These are phyloP conservation scores for Rhododendron williamsianum DNA, from an alignment of 148 eudicot species.

Conservation along the genomic window DNA sequence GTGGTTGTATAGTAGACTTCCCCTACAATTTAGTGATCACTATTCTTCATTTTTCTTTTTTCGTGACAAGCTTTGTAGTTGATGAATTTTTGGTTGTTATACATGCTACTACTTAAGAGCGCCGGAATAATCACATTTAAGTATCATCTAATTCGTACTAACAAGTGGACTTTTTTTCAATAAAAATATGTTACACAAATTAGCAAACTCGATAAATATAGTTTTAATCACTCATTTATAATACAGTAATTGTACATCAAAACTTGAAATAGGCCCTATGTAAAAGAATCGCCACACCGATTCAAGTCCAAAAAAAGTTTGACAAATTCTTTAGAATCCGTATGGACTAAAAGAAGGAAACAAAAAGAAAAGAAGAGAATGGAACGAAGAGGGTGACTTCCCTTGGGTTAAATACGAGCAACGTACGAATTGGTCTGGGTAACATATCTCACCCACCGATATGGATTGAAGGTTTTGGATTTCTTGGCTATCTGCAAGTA, in stretches of 20 bases:
- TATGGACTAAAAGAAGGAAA: not conserved
- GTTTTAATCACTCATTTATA: not conserved
- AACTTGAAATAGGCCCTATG: not conserved
- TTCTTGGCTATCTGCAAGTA: slow-evolving; percentile 78
- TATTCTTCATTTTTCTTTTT: too few species aligned
- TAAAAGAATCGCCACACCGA: not conserved
- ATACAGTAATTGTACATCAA: not conserved
- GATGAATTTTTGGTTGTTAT: too few species aligned
- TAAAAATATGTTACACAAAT: not conserved
- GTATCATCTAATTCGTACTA: not conserved
- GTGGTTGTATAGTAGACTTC: too few species aligned
- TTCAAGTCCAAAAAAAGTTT: not conserved
- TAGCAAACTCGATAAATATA: not conserved
- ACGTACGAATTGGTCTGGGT: slow-evolving; percentile 84
- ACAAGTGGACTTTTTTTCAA: not conserved
- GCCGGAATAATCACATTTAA: not conserved
- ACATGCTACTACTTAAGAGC: not conserved
- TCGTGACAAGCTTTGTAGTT: too few species aligned
- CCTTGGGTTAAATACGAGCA: slow-evolving; percentile 57
- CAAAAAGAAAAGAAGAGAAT: not conserved
- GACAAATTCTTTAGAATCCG: not conserved
- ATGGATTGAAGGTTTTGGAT: slow-evolving; percentile 65
- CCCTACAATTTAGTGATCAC: too few species aligned
- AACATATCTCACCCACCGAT: slow-evolving; percentile 87
- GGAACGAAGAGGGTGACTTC: slow-evolving; percentile 4